Conservation (phyloP, 106 monocot genomes). For the Agapanthus africanus region DNA sequence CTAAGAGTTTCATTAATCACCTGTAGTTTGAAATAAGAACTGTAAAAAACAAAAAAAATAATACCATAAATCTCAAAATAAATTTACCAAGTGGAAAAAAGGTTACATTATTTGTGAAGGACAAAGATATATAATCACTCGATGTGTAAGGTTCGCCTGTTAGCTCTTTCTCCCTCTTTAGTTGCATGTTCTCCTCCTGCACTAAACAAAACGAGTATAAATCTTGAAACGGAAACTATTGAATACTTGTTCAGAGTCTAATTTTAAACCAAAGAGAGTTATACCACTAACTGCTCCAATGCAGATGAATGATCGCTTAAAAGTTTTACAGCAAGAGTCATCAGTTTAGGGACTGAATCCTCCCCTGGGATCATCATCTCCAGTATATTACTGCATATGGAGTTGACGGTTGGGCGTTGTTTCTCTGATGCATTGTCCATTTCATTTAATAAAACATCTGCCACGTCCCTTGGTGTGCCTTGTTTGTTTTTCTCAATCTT, state of each 20-base stretch:
- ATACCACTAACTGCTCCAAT: slow-evolving; percentile 22
- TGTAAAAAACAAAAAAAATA: neutral
- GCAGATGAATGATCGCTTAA: slow-evolving; percentile 20
- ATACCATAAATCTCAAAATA: neutral
- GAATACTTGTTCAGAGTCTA: neutral
- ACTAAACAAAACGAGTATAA: neutral
- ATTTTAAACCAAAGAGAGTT: neutral
- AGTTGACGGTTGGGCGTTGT: slow-evolving; percentile 7
- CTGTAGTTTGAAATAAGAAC: slow-evolving; percentile 1
- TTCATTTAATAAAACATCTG: slow-evolving; percentile 22
- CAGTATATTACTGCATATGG: slow-evolving; percentile 15
- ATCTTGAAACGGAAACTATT: neutral
- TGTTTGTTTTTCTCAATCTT: slow-evolving; percentile 38
- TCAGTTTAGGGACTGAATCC: slow-evolving; percentile 20
- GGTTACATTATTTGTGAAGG: slow-evolving; percentile 18
- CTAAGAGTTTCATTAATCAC: slow-evolving; percentile 22
- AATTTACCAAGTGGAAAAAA: neutral
- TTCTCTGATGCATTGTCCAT: neutral
- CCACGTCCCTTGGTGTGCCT: slow-evolving; percentile 8
- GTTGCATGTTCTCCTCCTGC: slow-evolving; percentile 25
- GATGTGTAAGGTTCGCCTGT: slow-evolving; percentile 9
- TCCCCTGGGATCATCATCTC: slow-evolving; percentile 35
- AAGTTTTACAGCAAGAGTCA: slow-evolving; percentile 27
- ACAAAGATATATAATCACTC: slow-evolving; percentile 17
- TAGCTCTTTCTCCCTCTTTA: slow-evolving; percentile 12